A percentile compares a stretch with the other conserved stretches of the same genome.
phyloP scores from a whole-genome alignment of 495 filamentous ascomycete genomes.

The Cairneyella variabilis region DNA sequence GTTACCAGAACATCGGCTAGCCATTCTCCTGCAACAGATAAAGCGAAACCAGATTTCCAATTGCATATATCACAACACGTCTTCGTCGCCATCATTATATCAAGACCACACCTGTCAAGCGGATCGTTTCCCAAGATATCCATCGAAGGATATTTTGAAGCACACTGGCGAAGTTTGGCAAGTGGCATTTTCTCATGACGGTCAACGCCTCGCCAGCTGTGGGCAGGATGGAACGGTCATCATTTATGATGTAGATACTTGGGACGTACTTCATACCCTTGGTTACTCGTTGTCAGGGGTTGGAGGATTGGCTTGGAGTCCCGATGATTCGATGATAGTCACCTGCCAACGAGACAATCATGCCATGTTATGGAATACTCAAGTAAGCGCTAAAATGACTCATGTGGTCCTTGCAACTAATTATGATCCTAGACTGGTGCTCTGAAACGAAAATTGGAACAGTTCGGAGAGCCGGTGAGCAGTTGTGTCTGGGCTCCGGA shows the following conservation, averaged over 20 bases:
- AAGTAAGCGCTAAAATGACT: too few relatives aligned
- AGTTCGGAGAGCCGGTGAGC: constrained; percentile 77
- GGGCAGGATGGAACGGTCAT: constrained; percentile 69
- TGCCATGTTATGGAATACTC: constrained; percentile 75
- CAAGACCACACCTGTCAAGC: constrained; percentile 81
- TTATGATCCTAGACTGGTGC: constrained; percentile 57
- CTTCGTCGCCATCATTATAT: constrained; percentile 78
- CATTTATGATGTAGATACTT: constrained; percentile 74
- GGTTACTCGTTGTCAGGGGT: constrained; percentile 63
- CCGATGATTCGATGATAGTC: constrained; percentile 80
- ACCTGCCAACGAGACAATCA: constrained; percentile 72
- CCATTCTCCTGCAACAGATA: constrained; percentile 73
- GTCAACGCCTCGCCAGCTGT: constrained; percentile 75
- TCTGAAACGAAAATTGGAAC: constrained; percentile 57
- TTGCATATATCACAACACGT: constrained; percentile 86
- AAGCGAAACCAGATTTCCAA: constrained; percentile 76
- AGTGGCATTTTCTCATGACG: constrained; percentile 86
- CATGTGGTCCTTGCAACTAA: constrained; percentile 1
- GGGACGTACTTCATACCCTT: constrained; percentile 60
- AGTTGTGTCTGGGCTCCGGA: constrained; percentile 82
- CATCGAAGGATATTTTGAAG: constrained; percentile 61
- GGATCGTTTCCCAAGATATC: constrained; percentile 69
- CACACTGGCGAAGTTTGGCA: constrained; percentile 89
- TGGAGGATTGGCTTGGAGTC: constrained; percentile 82
- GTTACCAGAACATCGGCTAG: constrained; percentile 94